These are phyloP conservation scores for Clonostachys solani DNA, from an alignment of 2,329 filamentous ascomycete genomes.

Conservation along the genomic window DNA sequence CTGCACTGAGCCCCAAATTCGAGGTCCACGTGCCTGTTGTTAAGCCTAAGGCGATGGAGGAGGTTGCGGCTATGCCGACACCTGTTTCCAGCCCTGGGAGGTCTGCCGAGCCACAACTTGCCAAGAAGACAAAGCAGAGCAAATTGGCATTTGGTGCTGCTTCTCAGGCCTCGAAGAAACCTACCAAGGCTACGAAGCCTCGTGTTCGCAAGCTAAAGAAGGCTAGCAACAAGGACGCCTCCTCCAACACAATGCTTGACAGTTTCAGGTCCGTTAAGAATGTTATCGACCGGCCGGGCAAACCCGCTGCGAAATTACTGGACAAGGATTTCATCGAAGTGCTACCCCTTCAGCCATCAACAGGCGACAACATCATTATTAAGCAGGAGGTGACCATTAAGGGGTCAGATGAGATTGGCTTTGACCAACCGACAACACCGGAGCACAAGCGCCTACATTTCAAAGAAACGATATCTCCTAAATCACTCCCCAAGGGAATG, in stretches of 20 bases:
- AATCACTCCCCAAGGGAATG: not conserved
- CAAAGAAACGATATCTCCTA: not conserved
- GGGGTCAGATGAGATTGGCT: no score
- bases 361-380: no score
- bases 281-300: not conserved
- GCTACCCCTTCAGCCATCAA: not conserved
- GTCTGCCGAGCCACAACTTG: conserved; percentile 32
- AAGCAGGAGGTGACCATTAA: no score
- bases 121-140: conserved; percentile 43
- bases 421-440: not conserved
- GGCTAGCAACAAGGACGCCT: conserved; percentile 11
- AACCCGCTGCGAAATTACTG: not conserved
- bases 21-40: conserved; percentile 7
- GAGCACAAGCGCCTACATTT: not conserved
- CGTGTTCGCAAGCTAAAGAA: conserved; percentile 23
- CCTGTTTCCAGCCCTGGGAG: conserved; percentile 48
- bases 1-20: conserved; percentile 21
- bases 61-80: conserved; percentile 48
- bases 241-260: conserved; percentile 31
- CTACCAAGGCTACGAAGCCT: conserved; percentile 12
- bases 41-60: conserved; percentile 7
- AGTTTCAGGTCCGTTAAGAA: conserved; percentile 38
- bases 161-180: conserved; percentile 4
- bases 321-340: not conserved
- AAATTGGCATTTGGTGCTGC: conserved; percentile 37